Base-by-base conservation (phyloP, 2,329 filamentous ascomycete genomes). In the Westerdykella ornata region DNA sequence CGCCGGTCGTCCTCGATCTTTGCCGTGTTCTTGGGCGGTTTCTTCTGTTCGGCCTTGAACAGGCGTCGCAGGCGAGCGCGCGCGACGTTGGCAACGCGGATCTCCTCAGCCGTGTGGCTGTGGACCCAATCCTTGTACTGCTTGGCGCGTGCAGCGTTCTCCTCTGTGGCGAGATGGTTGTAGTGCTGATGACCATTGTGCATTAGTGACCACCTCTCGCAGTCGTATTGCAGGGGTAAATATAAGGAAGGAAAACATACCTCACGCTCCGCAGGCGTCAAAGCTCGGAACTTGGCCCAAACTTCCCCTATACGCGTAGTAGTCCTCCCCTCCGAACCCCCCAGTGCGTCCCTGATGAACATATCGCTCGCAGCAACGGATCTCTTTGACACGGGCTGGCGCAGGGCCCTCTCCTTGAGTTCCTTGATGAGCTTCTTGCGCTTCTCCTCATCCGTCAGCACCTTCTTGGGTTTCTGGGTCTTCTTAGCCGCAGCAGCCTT, bases 21-120 rank as follows among this genome's bases (percentile, higher is more conserved):
- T 4, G 2, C 5, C 12, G 48, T 51, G 36, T 56, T 13, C 4
- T 35, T 12, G 11, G 44, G 38, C 42, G 43, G 55, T 19, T 19
- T 35, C 8, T 35, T 39, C 26, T 34, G 33, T 33, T 51, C 53
- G 6, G 18, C 17, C 20, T 33, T 47, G 4, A 46, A 37, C 32
- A 46, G 55, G n/a, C 44, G 54, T 9, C 58, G 56, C 14, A 75
- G 51, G 4, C 33, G 9, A 1, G 30, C 44, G 29, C 81, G 76
- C 9, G 81, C 81, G 9, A 49, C 54, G 58, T 85, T 85, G 42
- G 81, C 81, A 3, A 68, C 44, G 35, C 66, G 67, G 51, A 85
- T 82, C 54, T 81, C 59, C 4, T 75, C 66, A 8, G 77, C 72
- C 1, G 76, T 76, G 54, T 80, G 63, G 3, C 60, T 64, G 22